These are phyloP conservation scores for Fusarium aywerte DNA, from an alignment of 2,329 filamentous ascomycete genomes.

Conservation along the genomic window DNA sequence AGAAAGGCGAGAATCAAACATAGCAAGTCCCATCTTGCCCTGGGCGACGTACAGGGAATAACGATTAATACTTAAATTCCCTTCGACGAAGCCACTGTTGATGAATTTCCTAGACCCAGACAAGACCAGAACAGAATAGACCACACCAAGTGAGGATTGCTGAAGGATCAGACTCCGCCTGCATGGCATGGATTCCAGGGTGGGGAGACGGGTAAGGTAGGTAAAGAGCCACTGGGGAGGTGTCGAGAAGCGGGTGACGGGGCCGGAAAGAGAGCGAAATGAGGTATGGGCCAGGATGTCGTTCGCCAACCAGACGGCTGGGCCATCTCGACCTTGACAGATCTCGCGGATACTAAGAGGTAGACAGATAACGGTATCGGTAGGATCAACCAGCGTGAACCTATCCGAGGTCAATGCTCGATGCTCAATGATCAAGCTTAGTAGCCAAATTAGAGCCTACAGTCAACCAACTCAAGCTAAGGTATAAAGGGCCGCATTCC, in stretches of 20 bases:
- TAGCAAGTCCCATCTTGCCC: slow-evolving; percentile 15
- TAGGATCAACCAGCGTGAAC: slow-evolving; percentile 16
- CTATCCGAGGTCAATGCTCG: slow-evolving; percentile 10
- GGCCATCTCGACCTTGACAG: slow-evolving; percentile 44
- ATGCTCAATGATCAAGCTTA: slow-evolving; percentile 8
- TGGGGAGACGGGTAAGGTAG: slow-evolving; percentile 44
- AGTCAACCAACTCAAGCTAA: slow-evolving; percentile 26
- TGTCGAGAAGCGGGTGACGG: slow-evolving; percentile 47
- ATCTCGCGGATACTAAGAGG: slow-evolving; percentile 40
- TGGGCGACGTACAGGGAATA: slow-evolving; percentile 33
- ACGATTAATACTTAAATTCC: slow-evolving; percentile 42
- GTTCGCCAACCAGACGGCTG: slow-evolving; percentile 45
- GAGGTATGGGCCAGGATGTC: slow-evolving; percentile 41
- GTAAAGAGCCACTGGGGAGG: slow-evolving; percentile 43
- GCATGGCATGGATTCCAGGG: slow-evolving; percentile 34
- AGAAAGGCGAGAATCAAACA: slow-evolving; percentile 35
- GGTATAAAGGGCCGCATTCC: slow-evolving; percentile 40
- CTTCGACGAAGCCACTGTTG: slow-evolving; percentile 40
- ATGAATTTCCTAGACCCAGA: slow-evolving; percentile 44
- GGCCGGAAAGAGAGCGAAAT: slow-evolving; percentile 47
- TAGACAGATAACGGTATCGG: slow-evolving; percentile 35
- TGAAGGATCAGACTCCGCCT: slow-evolving; percentile 47
- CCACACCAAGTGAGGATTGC: slow-evolving; percentile 37
- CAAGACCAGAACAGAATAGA: slow-evolving; percentile 4
- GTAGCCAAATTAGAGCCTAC: slow-evolving; percentile 28